Conservation (phyloP, 2,329 filamentous ascomycete species). For the Lachnellula arida region DNA sequence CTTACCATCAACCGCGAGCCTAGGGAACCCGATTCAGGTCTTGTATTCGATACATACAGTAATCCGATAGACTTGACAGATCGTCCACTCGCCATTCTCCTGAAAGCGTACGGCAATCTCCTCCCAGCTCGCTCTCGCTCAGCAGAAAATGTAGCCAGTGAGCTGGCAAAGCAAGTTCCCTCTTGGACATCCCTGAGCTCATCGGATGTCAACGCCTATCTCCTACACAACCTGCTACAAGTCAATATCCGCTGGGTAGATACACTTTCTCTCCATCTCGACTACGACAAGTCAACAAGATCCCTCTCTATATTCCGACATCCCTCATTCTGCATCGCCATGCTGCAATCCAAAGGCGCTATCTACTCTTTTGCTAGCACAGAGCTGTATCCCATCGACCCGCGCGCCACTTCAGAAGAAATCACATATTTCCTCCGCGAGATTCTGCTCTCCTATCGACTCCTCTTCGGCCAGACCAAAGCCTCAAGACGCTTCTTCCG, state of each 20-base stretch:
- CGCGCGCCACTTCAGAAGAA: conserved; percentile 2
- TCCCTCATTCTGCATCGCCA: conserved; percentile 23
- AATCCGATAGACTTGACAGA: too few species aligned
- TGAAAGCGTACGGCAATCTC: too few species aligned
- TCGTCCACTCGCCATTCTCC: too few species aligned
- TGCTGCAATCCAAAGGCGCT: not conserved
- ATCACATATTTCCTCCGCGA: conserved; percentile 20
- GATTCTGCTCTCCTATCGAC: conserved; percentile 22
- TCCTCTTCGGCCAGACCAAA: conserved; percentile 24
- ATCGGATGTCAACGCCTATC: conserved; percentile 15
- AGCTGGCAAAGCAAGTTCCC: too few species aligned
- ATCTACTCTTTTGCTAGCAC: too few species aligned
- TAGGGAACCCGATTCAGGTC: too few species aligned
- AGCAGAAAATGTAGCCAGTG: too few species aligned
- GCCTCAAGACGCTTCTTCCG: conserved; percentile 16
- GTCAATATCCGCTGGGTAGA: conserved; percentile 22
- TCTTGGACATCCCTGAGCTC: not conserved
- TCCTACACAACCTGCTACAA: conserved; percentile 17
- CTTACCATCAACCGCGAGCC: not conserved
- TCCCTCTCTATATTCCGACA: conserved; percentile 25
- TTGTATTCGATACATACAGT: too few species aligned
- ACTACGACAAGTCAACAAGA: conserved; percentile 19
- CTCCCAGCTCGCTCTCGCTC: too few species aligned
- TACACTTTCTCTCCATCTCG: conserved; percentile 23
- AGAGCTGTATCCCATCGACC: too few species aligned